Conservation (phyloP, 768 basidiomycete species). For the Tricholoma sp. region DNA sequence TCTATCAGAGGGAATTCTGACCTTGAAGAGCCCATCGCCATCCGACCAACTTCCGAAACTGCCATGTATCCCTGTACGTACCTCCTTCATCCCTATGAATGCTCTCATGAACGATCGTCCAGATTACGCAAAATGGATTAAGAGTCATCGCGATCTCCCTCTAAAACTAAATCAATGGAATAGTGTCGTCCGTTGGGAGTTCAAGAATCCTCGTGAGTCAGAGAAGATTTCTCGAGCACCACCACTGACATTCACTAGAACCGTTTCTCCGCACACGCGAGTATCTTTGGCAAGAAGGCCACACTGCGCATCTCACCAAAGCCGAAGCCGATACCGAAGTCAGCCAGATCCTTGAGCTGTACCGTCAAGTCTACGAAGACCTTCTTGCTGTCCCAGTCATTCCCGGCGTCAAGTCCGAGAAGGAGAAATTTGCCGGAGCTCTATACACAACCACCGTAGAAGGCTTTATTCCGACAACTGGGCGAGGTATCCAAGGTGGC, state of each 20-base stretch:
- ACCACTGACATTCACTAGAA: conserved; percentile 44
- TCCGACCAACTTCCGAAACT: conserved; percentile 97
- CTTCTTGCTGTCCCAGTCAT: conserved; percentile 97
- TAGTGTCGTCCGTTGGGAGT: conserved; percentile 98
- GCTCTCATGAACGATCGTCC: conserved; percentile 1
- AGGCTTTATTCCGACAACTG: conserved; percentile 95
- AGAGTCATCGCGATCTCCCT: conserved; percentile 94
- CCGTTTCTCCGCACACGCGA: conserved; percentile 99
- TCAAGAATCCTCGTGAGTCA: conserved; percentile 90
- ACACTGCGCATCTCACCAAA: conserved; percentile 91
- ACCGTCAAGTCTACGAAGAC: conserved; percentile 93
- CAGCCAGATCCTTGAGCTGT: conserved; percentile 89
- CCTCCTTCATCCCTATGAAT: background rate
- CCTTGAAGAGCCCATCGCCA: conserved; percentile 94
- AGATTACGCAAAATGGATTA: conserved; percentile 99
- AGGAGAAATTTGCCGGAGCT: conserved; percentile 98
- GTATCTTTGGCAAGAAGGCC: conserved; percentile 99
- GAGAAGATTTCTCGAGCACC: background rate
- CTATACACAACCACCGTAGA: conserved; percentile 98
- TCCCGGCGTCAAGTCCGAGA: conserved; percentile 95
- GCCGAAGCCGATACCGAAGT: conserved; percentile 90
- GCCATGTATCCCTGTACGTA: conserved; percentile 96
- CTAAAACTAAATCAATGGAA: conserved; percentile 99
- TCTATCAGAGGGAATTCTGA: conserved; percentile 67
- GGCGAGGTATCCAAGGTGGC: conserved; percentile 96